Evolutionary conservation across 352 stramenopile genomes (phyloP), one percentile per base, ranked within the genome.

Genomic region (Phytopythium montanum): DNA sequence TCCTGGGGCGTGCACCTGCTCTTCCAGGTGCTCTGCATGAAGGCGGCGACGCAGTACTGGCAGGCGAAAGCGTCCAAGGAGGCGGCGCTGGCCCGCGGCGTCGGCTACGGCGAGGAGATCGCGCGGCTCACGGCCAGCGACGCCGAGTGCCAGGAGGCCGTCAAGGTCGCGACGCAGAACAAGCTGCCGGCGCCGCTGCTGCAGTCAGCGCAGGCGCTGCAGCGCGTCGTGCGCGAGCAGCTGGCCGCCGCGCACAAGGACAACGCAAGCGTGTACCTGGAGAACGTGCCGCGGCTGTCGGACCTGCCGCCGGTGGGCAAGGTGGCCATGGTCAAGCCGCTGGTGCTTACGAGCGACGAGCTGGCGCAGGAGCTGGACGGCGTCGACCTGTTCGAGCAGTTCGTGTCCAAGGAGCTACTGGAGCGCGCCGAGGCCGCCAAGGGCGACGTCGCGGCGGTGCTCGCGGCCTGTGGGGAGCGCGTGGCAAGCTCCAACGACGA

Each of bases 91-190:
- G 57, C 59, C 29, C 65, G 72, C 14, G 84, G 84, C 31, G 65
- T 70, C 55, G 84, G 84, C 31, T 94, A 94, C 29, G 84, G 84
- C 44, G 81, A 92, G 61, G 84, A 93, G 59, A 93, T 93, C 51
- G 68, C 81, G 57, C 69, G 81, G 18, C 70, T 93, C 16, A 62
- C 68, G 52, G 69, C 71, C 7, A 76, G 78, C 21, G 78, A 90
- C 59, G 64, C 68, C 6, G 72, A 81, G 36, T 89, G 82, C 56
- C 65, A 61, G 23, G 69, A 87, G 61, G 82, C 78, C 2, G 73
- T 80, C 67, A 87, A 86, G 49, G 45, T 87, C 29, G 80, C 73
- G 5, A 73, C 70, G 29, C 72, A 86, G 38, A 88, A 85, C 60
- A 83, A 87, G 31, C 66, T 90, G n/a, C 82, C 82, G 2, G 52